Conservation (phyloP, 805 yeast genomes). For the Yarrowia sp. region DNA sequence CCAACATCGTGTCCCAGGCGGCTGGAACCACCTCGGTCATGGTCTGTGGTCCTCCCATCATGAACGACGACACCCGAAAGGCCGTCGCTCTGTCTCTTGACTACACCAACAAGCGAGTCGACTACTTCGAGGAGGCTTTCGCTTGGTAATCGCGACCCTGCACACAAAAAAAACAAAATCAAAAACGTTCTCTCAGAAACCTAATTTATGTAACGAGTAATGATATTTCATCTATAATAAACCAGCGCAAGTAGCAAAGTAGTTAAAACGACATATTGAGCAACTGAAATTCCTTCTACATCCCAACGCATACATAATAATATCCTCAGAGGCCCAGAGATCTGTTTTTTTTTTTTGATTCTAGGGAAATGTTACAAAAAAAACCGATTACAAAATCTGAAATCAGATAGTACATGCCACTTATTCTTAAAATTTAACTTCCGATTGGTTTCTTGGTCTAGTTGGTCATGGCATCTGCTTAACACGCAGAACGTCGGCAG, state of each 20-base stretch:
- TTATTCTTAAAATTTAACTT: background rate
- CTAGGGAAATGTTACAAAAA: background rate
- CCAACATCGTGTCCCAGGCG: constrained; percentile 31
- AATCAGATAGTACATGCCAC: background rate
- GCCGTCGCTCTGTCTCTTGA: constrained; percentile 46
- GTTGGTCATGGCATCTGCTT: constrained; percentile 99
- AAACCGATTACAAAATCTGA: background rate
- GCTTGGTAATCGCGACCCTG: constrained; percentile 49
- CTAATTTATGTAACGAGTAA: constrained; percentile 2
- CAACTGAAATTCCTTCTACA: too few relatives aligned
- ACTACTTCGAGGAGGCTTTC: constrained; percentile 68
- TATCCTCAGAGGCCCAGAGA: too few relatives aligned
- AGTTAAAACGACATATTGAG: too few relatives aligned
- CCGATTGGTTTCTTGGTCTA: constrained; percentile 63
- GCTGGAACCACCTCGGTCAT: constrained; percentile 51
- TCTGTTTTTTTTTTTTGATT: background rate
- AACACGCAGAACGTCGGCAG: constrained; percentile 99
- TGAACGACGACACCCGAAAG: constrained; percentile 57
- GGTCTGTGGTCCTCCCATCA: constrained; percentile 62
- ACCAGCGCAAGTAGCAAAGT: too few relatives aligned
- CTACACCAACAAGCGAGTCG: constrained; percentile 49
- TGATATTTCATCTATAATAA: background rate
- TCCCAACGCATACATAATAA: too few relatives aligned
- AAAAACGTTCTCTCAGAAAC: background rate
- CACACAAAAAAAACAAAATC: background rate